Base-by-base conservation (phyloP, 2,329 filamentous ascomycete species). In the Stagonosporopsis cucurbitacearum region DNA sequence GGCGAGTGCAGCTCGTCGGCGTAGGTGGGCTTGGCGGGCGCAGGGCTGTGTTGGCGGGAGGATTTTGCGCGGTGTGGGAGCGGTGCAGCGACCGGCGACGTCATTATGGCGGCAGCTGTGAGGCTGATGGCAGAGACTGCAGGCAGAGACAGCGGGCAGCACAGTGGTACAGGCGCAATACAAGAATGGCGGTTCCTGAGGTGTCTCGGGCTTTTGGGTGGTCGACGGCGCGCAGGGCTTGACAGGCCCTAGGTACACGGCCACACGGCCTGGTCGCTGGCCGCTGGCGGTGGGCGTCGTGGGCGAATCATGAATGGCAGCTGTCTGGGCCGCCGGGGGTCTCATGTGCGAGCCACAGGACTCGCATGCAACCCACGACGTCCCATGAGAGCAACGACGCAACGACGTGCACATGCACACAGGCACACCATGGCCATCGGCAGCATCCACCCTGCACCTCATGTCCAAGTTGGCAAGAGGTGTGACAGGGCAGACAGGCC, bases 1-100 rank as follows among this genome's bases (percentile, higher is more conserved):
- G 67, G 66, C 9, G 54, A 64, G 19, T 64, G 63, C 8, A 39
- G 30, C 17, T 71, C 63, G 60, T 60, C 67, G 1, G 65, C 49
- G n/a, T 62, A 59, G 8, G 62, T 62, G 3, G 64, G 54, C 9
- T 62, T 51, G 3, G 62, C 52, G 15, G 63, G 50, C 3, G 59
- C 66, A 32, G 64, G 62, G 19, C 65, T 65, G 47, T 54, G 61
- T 25, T 63, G 57, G 48, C 54, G 52, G 44, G 64, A 59, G 42
- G 66, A 54, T 56, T 68, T 68, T 3, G 61, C 47, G 59, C 69
- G 64, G 52, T 63, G 58, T 7, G 54, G 49, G 49, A 52, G 48
- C 20, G 19, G 45, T 7, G 44, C 43, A 45, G 33, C 22, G 22
- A 33, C 54, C 40, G 41, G 54, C 43, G 61, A 57, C 17, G 64